Conservation (phyloP, 1,284 basidiomycete genomes). For the Ganoderma sinense region DNA sequence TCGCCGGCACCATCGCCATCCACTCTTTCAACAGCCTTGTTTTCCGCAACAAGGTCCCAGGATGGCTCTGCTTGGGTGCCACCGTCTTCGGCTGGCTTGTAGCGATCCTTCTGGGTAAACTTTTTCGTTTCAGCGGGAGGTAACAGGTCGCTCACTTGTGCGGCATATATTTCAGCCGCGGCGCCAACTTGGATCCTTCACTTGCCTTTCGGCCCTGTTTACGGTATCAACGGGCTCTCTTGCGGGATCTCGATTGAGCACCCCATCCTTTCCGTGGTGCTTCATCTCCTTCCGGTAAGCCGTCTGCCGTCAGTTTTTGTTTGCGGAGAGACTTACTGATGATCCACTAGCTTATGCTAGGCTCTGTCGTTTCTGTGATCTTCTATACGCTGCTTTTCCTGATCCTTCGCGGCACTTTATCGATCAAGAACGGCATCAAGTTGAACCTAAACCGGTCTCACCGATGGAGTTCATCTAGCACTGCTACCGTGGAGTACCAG, state of each 20-base stretch:
- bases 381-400: conserved; percentile 67
- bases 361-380: conserved; percentile 58
- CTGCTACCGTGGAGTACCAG: conserved; percentile 52
- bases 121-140: neutral
- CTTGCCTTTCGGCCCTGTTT: conserved; percentile 44
- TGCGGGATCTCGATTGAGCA: conserved; percentile 59
- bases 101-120: conserved; percentile 56
- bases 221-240: conserved; percentile 58
- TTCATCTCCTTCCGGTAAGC: conserved; percentile 67
- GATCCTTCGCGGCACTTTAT: conserved; percentile 59
- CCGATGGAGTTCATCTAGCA: conserved; percentile 48
- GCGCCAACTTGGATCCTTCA: conserved; percentile 47
- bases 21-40: conserved; percentile 75
- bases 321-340: neutral
- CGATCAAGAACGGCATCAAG: conserved; percentile 51
- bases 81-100: conserved; percentile 62
- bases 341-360: conserved; percentile 59
- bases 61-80: conserved; percentile 51
- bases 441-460: conserved; percentile 55
- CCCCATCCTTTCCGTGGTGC: conserved; percentile 52
- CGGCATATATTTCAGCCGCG: conserved; percentile 40
- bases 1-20: conserved; percentile 68
- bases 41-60: conserved; percentile 58
- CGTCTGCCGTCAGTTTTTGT: neutral
- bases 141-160: neutral